Percentiles rank a stretch among this genome's conserved stretches.
These are phyloP conservation scores for Chlamydomonas reinhardtii DNA, from an alignment of 163 green algal species.

Conservation along the genomic window DNA sequence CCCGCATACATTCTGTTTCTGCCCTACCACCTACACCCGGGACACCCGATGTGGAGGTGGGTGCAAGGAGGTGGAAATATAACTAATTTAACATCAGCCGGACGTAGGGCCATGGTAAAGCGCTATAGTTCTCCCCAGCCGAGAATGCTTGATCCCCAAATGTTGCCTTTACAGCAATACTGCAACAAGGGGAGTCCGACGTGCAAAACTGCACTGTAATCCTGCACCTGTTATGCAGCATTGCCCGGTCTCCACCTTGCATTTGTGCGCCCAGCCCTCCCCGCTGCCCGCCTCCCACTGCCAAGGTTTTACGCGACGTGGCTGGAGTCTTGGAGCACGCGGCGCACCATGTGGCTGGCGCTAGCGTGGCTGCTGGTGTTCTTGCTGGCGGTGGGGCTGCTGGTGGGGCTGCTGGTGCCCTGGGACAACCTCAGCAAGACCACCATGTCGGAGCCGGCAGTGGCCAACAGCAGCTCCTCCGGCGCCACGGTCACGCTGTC, in stretches of 20 bases:
- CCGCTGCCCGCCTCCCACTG: background rate
- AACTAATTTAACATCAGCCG: no score
- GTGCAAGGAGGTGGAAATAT: no score
- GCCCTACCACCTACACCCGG: constrained; percentile 47
- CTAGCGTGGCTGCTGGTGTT: constrained; percentile 29
- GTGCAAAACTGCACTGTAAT: no score
- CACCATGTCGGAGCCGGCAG: background rate
- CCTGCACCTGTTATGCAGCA: no score
- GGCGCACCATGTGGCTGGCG: constrained; percentile 43
- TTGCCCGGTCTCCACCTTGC: no score
- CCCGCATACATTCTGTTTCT: constrained; percentile 34
- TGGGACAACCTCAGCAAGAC: constrained; percentile 12
- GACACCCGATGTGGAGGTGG: constrained; percentile 24
- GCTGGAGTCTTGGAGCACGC: constrained; percentile 23
- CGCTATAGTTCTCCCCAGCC: no score
- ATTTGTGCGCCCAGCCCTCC: background rate
- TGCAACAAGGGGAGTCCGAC: no score
- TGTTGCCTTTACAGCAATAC: no score
- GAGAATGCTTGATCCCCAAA: no score
- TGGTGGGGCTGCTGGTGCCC: constrained; percentile 51
- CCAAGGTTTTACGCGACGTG: constrained; percentile 46
- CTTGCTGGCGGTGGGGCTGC: constrained; percentile 42
- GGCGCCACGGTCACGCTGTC: background rate
- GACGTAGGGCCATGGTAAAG: background rate
- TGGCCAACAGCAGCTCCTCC: background rate